Percentiles rank a stretch among this genome's conserved stretches.
Conservation (phyloP, 176 grass and related monocot species). For the Cenchrus purpureus region DNA sequence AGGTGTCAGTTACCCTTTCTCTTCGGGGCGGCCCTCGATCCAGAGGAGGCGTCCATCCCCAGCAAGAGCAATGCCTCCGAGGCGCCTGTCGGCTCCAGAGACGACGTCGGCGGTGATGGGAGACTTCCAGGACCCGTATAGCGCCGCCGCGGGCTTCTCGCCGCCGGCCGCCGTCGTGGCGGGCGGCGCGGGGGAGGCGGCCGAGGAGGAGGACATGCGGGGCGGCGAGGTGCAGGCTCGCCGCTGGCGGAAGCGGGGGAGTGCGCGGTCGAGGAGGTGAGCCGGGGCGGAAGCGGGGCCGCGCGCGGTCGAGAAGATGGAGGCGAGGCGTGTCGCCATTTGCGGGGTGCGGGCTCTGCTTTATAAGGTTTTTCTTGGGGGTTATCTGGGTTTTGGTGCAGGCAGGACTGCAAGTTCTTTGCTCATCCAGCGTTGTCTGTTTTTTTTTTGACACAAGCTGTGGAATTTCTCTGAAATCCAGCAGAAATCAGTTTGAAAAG, state of each 20-base stretch:
- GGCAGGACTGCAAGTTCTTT: neutral
- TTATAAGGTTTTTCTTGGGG: conserved; percentile 25
- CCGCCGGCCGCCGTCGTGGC: neutral
- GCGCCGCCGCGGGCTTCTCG: conserved; percentile 45
- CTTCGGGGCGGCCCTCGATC: conserved; percentile 61
- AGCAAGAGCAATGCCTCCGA: conserved; percentile 46
- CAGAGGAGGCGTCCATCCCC: conserved; percentile 52
- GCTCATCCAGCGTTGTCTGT: neutral
- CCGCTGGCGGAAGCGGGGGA: conserved; percentile 2
- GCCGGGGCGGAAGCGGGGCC: neutral
- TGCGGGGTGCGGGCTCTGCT: neutral
- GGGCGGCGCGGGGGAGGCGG: neutral
- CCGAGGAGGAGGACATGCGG: conserved; percentile 28
- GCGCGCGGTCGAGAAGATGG: neutral
- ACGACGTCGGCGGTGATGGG: conserved; percentile 61
- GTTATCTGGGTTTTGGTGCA: neutral
- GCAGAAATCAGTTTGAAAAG: neutral
- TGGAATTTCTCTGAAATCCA: neutral
- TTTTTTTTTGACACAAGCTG: neutral
- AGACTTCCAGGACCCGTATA: conserved; percentile 60
- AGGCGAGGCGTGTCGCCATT: conserved; percentile 44
- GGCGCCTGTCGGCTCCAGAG: conserved; percentile 49
- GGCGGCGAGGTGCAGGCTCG: neutral
- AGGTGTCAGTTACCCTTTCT: conserved; percentile 51
- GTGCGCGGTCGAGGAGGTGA: neutral